phyloP scores from a whole-genome alignment of 306 rosid genomes.

The Calophaca sinica region DNA sequence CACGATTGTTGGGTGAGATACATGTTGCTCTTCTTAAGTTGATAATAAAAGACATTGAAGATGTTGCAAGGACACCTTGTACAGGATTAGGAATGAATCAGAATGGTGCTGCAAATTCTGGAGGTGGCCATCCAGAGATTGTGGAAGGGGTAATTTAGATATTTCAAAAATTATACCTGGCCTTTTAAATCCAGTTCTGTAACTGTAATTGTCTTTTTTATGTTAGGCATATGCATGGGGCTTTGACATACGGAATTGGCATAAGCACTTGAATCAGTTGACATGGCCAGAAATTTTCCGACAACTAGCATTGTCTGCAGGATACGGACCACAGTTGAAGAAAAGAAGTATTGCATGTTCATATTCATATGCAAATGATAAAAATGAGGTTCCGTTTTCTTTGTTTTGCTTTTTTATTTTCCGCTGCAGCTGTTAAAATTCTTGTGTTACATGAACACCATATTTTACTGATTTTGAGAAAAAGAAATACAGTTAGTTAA shows the following conservation, averaged over 20 bases:
- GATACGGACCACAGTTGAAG: conserved; percentile 92
- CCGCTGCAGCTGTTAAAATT: conserved; percentile 11
- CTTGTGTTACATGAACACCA: conserved; percentile 1
- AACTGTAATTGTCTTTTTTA: conserved; percentile 26
- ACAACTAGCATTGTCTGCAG: conserved; percentile 89
- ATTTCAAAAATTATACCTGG: conserved; percentile 20
- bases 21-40: conserved; percentile 86
- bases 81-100: conserved; percentile 84
- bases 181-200: conserved; percentile 23
- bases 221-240: conserved; percentile 96
- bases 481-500: conserved; percentile 9
- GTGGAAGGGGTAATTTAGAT: conserved; percentile 84
- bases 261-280: conserved; percentile 80
- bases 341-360: conserved; percentile 58
- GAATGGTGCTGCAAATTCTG: conserved; percentile 81
- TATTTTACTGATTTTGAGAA: conserved; percentile 27
- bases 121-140: conserved; percentile 97
- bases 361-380: conserved; percentile 67
- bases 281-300: conserved; percentile 98
- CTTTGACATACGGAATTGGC: conserved; percentile 95
- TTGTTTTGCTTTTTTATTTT: conserved; percentile 28
- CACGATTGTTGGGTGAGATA: conserved; percentile 94
- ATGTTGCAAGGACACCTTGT: conserved; percentile 94
- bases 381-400: conserved; percentile 69
- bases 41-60: conserved; percentile 94